These are phyloP conservation scores for Penicillium sp. DNA, from an alignment of 2,329 filamentous ascomycete genomes.

Conservation along the genomic window DNA sequence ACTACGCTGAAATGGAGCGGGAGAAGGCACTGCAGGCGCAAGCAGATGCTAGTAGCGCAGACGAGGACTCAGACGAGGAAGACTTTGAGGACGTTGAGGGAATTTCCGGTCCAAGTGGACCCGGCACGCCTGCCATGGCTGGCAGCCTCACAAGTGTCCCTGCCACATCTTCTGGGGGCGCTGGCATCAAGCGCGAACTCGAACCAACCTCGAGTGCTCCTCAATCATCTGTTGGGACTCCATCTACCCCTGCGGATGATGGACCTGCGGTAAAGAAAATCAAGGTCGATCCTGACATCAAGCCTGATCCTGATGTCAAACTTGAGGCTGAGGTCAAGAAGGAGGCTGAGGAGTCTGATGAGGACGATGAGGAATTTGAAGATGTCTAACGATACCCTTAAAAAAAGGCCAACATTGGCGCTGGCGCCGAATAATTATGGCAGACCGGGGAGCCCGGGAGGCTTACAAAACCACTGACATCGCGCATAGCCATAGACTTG, in stretches of 20 bases:
- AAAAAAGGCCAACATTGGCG: background rate
- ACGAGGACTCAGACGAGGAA: conserved; percentile 43
- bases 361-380: conserved; percentile 7
- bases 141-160: conserved; percentile 30
- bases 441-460: background rate
- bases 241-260: conserved; percentile 38
- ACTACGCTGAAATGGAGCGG: conserved; percentile 47
- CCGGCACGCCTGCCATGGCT: conserved; percentile 33
- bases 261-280: conserved; percentile 45
- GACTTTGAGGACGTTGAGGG: conserved; percentile 47
- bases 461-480: background rate
- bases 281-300: conserved; percentile 24
- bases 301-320: conserved; percentile 12
- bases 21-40: conserved; percentile 44
- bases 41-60: conserved; percentile 42
- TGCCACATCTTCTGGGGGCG: conserved; percentile 17
- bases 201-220: conserved; percentile 41
- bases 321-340: conserved; percentile 13
- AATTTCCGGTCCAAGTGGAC: conserved; percentile 37
- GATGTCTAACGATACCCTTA: conserved; percentile 4
- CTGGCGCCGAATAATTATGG: conserved; percentile 7
- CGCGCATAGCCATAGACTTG: background rate
- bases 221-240: conserved; percentile 39
- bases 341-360: conserved; percentile 6
- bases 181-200: conserved; percentile 39